Conservation (phyloP, 2,329 filamentous ascomycete species). For the Aspergillus amoenus region DNA sequence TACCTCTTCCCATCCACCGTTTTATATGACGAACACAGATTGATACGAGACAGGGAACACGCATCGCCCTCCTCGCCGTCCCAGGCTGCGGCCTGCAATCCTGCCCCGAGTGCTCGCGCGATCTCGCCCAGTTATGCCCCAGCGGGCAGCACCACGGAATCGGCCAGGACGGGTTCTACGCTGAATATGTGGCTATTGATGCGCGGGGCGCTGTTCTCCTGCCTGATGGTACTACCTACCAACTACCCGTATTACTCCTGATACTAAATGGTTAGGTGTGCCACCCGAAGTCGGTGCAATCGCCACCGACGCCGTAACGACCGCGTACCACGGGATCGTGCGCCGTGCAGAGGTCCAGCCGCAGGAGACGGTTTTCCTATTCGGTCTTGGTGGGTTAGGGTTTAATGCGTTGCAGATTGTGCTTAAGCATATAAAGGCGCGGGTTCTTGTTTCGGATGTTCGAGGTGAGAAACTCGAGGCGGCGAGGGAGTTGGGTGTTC, state of each 20-base stretch:
- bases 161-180: conserved; percentile 46
- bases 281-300: conserved; percentile 36
- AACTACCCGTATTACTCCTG: too few relatives aligned
- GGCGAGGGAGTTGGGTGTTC: conserved; percentile 33
- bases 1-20: background rate
- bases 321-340: conserved; percentile 43
- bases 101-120: conserved; percentile 42
- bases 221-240: conserved; percentile 10
- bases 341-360: conserved; percentile 36
- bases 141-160: conserved; percentile 43
- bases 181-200: conserved; percentile 37
- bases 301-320: conserved; percentile 43
- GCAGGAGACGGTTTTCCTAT: conserved; percentile 41
- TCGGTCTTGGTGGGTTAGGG: conserved; percentile 43
- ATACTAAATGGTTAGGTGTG: conserved; percentile 10
- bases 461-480: conserved; percentile 30
- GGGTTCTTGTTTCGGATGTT: conserved; percentile 39
- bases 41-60: background rate
- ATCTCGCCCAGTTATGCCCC: conserved; percentile 32
- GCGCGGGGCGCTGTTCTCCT: conserved; percentile 23
- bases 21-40: background rate
- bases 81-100: conserved; percentile 28
- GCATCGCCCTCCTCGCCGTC: conserved; percentile 13
- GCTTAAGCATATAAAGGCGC: conserved; percentile 47
- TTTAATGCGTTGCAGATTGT: conserved; percentile 46